Base-by-base conservation (phyloP, 768 basidiomycete species). In the Chalciporus pseudorubinellus region DNA sequence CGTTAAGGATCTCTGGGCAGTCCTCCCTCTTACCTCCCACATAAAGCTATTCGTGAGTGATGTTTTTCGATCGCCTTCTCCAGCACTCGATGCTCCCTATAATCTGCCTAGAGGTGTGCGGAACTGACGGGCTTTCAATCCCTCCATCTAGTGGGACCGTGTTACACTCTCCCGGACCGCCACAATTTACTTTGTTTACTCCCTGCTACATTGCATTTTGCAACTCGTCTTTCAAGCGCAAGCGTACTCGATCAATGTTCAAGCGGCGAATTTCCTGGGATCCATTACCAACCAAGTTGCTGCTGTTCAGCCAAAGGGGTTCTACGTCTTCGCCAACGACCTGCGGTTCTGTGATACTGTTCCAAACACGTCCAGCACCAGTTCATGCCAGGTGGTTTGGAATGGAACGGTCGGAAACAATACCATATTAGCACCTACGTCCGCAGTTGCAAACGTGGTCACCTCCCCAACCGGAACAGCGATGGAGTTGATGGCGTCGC, bases 151-250 rank as follows among this genome's bases (percentile, higher is more conserved):
- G 87, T 86, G 84, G 83, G 75, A 80, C 50, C 79, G 86, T 50
- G 72, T 89, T 59, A 84, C 85, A 19, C 81, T 83, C 61, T 86
- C 87, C 43, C 77, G 76, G 33, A 72, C 86, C 47, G 84, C 88
- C 18, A 71, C 76, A 53, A 60, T 81, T 60, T 92, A 89, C 66
- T 81, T 88, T 62, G 48, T 75, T 39, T 86, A 89, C 64, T 84
- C 88, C 19, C 50, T 85, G 46, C 44, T 81, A 40, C 85, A 89
- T 64, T 88, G 84, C 58, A 57, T 77, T 50, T 64, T 88, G 52
- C 89, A 90, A 67, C 73, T 89, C 56, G 72, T 78, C 22, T 74
- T 92, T 41, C 89, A 91, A 70, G 78, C 76, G 45, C 76, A 77
- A 47, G 87, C 84, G 11, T 85, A 84, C 71, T 72, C 73, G 12